Evolutionary conservation across 495 filamentous ascomycete genomes (phyloP).

Genomic region (Penicillium nucicola): DNA sequence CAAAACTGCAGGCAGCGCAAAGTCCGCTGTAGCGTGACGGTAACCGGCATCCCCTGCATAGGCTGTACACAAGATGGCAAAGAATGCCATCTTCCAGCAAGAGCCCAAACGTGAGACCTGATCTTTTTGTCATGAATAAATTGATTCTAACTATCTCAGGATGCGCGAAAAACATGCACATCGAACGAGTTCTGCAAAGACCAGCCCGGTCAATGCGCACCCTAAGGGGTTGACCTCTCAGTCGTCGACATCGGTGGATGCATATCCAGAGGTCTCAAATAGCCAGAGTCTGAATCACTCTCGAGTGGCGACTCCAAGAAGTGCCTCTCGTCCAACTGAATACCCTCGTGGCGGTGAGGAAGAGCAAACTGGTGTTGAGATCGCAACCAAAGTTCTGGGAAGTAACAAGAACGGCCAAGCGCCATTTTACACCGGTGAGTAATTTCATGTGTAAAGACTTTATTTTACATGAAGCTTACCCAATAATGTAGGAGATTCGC

Average conservation of each 20-base stretch:
- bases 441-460: neutral
- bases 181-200: neutral
- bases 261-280: neutral
- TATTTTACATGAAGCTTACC: neutral
- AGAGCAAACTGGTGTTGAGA: slow-evolving; percentile 28
- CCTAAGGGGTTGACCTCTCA: neutral
- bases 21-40: slow-evolving; percentile 30
- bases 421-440: slow-evolving; percentile 29
- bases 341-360: slow-evolving; percentile 5
- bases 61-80: slow-evolving; percentile 28
- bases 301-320: neutral
- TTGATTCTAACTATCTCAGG: neutral
- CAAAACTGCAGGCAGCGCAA: slow-evolving; percentile 31
- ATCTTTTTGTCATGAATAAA: neutral
- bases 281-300: neutral
- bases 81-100: slow-evolving; percentile 22
- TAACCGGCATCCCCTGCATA: slow-evolving; percentile 30
- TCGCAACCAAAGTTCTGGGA: slow-evolving; percentile 26
- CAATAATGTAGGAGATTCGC: neutral
- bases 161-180: neutral
- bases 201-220: neutral
- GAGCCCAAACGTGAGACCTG: slow-evolving; percentile 5
- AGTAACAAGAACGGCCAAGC: slow-evolving; percentile 17
- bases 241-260: neutral
- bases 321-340: neutral